phyloP scores from a whole-genome alignment of 306 rosid genomes.

The Corylus heterophylla region DNA sequence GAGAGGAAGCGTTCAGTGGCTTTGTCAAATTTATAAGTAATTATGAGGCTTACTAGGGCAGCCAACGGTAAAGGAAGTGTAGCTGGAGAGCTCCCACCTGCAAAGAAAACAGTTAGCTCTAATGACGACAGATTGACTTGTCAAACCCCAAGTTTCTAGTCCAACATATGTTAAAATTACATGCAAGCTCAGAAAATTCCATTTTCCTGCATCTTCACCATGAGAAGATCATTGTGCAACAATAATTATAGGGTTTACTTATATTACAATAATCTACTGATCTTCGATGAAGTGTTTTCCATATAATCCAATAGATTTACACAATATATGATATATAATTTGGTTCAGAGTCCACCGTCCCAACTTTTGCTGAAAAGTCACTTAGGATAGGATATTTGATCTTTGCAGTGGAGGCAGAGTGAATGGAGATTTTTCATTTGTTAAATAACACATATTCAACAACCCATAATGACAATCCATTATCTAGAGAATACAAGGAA shows the following conservation, averaged over 20 bases:
- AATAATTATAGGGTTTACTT: background rate
- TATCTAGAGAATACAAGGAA: slow-evolving; percentile 27
- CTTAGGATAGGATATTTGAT: slow-evolving; percentile 10
- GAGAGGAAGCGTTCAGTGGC: slow-evolving; percentile 58
- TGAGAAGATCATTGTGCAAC: background rate
- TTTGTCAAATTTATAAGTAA: slow-evolving; percentile 82
- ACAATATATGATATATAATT: slow-evolving; percentile 18
- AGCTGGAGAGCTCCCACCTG: slow-evolving; percentile 78
- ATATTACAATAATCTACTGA: background rate
- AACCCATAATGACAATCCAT: background rate
- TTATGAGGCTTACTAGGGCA: slow-evolving; percentile 75
- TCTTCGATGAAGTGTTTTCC: slow-evolving; percentile 5
- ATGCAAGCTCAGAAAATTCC: background rate
- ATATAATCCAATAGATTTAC: slow-evolving; percentile 14
- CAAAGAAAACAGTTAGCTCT: slow-evolving; percentile 24
- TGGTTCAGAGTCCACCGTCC: slow-evolving; percentile 6
- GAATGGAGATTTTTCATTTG: slow-evolving; percentile 9
- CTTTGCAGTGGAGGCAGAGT: slow-evolving; percentile 2
- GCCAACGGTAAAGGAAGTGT: slow-evolving; percentile 96
- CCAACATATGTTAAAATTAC: slow-evolving; percentile 19
- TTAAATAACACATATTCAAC: slow-evolving; percentile 1
- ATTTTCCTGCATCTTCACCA: slow-evolving; percentile 19
- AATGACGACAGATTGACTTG: slow-evolving; percentile 35
- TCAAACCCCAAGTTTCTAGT: slow-evolving; percentile 6
- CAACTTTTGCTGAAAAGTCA: slow-evolving; percentile 13